A percentile compares a stretch with the other conserved stretches of the same genome.
Conservation (phyloP, 352 stramenopile genomes). For the Aphanomyces stellatus region DNA sequence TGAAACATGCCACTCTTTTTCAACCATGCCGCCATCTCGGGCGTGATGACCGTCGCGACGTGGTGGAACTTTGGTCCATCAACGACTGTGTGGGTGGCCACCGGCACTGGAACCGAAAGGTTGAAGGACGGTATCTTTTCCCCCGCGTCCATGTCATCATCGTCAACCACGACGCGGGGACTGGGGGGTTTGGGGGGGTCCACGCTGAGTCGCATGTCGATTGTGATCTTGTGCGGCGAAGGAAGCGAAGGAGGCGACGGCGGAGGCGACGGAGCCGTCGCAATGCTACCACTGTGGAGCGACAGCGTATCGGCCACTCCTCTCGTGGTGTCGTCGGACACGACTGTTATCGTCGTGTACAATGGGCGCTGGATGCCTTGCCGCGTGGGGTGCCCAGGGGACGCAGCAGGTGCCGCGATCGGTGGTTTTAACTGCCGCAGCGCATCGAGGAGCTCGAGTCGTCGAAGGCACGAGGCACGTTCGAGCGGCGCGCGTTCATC, state of each 20-base stretch:
- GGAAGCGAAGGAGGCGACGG: background rate
- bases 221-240: background rate
- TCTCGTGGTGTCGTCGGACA: too few relatives aligned
- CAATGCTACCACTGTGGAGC: too few relatives aligned
- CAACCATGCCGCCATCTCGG: constrained; percentile 3
- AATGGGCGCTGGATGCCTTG: too few relatives aligned
- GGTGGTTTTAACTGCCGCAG: background rate
- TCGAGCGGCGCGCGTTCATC: background rate
- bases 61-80: background rate
- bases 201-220: background rate
- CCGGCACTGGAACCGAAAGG: too few relatives aligned
- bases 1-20: background rate
- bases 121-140: too few relatives aligned
- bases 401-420: background rate
- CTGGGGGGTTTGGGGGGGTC: background rate
- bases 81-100: too few relatives aligned
- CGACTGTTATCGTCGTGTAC: too few relatives aligned
- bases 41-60: background rate
- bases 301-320: too few relatives aligned
- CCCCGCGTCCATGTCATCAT: too few relatives aligned
- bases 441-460: background rate
- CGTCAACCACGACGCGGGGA: too few relatives aligned
- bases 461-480: background rate
- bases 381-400: background rate
- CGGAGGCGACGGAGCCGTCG: too few relatives aligned